phyloP scores from a whole-genome alignment of 106 monocot species.

The Narthecium ossifragum region DNA sequence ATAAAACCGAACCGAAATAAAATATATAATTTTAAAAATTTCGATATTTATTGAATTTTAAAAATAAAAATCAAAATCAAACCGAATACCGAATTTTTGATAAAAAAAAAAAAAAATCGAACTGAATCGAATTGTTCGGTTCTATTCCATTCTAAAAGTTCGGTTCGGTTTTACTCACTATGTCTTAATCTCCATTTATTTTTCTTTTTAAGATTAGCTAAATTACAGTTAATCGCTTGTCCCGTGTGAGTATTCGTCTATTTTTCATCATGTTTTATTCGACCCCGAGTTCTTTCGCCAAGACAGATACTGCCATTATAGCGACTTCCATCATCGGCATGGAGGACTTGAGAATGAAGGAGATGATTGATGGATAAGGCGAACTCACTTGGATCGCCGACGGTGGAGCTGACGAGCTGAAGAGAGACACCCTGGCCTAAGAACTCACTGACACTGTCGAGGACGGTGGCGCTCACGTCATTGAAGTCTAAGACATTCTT shows the following conservation, averaged over 20 bases:
- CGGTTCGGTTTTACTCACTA: no score
- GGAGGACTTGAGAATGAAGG: background rate
- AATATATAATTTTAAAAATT: no score
- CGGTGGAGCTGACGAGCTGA: constrained; percentile 14
- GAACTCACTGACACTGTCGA: constrained; percentile 1
- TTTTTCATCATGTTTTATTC: no score
- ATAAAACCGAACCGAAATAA: no score
- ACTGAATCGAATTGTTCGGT: no score
- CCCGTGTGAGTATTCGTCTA: background rate
- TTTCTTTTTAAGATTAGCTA: background rate
- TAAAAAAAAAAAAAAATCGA: no score
- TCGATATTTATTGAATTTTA: no score
- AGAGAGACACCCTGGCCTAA: constrained; percentile 10
- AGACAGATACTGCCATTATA: no score
- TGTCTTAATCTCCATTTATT: background rate
- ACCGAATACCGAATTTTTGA: no score
- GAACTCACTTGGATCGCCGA: constrained; percentile 9
- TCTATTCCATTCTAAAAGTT: no score
- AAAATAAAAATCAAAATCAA: no score
- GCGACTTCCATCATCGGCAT: no score
- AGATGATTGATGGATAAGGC: background rate
- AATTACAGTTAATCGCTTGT: background rate
- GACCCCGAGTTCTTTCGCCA: background rate
- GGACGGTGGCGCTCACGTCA: background rate
- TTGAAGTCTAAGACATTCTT: constrained; percentile 10